A percentile compares a stretch with the other conserved stretches of the same genome.
Conservation (phyloP, 1,284 basidiomycete species). For the Ustilago hordei region DNA sequence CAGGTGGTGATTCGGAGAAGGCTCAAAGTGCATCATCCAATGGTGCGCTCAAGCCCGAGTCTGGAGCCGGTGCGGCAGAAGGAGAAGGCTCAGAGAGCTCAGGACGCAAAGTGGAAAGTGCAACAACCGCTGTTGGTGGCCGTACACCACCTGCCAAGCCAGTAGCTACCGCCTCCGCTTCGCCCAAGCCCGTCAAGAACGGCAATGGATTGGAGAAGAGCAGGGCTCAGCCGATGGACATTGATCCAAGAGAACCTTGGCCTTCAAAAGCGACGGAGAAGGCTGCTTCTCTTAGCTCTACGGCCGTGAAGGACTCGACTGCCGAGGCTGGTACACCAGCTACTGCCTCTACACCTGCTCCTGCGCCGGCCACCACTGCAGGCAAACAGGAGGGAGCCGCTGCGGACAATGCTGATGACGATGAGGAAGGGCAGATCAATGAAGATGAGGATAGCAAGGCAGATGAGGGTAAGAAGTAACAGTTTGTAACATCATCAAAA, state of each 20-base stretch:
- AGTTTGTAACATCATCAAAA: not conserved
- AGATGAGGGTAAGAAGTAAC: slow-evolving; percentile 9
- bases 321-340: not conserved
- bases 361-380: not conserved
- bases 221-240: slow-evolving; percentile 3
- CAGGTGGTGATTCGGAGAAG: slow-evolving; percentile 12
- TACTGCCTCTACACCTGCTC: not conserved
- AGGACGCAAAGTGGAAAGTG: not conserved
- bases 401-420: slow-evolving; percentile 5
- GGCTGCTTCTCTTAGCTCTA: not conserved
- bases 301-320: not conserved
- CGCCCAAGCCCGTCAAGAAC: not conserved
- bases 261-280: not conserved
- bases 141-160: slow-evolving; percentile 6
- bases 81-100: slow-evolving; percentile 5
- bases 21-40: not conserved
- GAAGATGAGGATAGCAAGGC: slow-evolving; percentile 2
- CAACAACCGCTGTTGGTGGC: not conserved
- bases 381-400: not conserved
- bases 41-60: slow-evolving; percentile 4
- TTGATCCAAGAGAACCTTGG: not conserved
- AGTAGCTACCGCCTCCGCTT: not conserved
- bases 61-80: not conserved
- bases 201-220: not conserved
- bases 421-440: slow-evolving; percentile 9